Base-by-base conservation (phyloP, 2,329 filamentous ascomycete species). In the Exophiala xenobiotica region DNA sequence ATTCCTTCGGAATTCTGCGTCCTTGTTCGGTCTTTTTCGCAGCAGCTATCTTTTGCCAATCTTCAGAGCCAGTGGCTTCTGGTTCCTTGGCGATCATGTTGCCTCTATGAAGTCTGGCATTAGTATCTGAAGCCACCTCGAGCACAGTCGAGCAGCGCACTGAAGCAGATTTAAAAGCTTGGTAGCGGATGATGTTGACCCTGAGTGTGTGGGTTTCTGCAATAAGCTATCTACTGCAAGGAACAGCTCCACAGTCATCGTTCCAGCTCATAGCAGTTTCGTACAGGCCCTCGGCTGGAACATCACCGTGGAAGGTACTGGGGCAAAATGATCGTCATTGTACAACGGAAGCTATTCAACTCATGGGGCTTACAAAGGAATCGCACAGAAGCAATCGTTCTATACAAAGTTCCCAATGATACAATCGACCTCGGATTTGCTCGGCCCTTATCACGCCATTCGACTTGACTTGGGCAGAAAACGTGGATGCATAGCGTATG, bases 1-100 rank as follows among this genome's bases (percentile, higher is more conserved):
- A 72, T 57, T 67, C 61, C 6, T 49, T 26, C 2, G 68, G 69
- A 23, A 70, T 68, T 12, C 65, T 63, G 5, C 56, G 39, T n/a
- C 60, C 49, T 43, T 64, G 63, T 49, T 67, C 63, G 23, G 57
- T 55, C 46, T 63, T 64, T 42, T 68, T 68, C 4, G n/a, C 50
- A 27, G 37, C 37, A 39, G 48, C 39, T 18, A 53, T 45, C 22
- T 49, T 47, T 27, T 50, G 12, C 54, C 54, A 51, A 4, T 9
- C 7, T 22, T 50, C 40, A 16, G 27, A 14, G 1, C 26, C 26
- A 14, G 38, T 26, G 16, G 46, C 12, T 8, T 35, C 31, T 8
- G 47, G 27, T 9, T 50, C 40, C 23, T 50, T 45, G 11, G 39
- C 47, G n/a, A 45, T 50, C 47, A 50, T 50, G 22, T 22, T 48